A percentile compares a stretch with the other conserved stretches of the same genome.
Evolutionary conservation across 2,329 filamentous ascomycete species (phyloP).

Genomic region (Aspergillus ustus): DNA sequence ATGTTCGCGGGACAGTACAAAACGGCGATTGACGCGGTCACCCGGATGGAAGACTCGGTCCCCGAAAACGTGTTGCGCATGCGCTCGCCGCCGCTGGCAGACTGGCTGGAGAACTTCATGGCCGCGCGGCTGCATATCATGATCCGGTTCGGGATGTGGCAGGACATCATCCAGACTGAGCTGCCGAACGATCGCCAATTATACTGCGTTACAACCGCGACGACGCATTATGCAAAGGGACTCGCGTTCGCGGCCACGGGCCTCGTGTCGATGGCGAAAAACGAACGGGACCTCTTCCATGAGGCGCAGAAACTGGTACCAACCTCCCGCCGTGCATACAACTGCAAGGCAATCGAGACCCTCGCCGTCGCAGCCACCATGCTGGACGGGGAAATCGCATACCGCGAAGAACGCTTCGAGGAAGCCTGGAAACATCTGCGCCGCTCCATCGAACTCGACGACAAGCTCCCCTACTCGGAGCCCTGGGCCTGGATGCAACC

Average conservation of each 20-base stretch:
- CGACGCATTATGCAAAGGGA: constrained; percentile 70
- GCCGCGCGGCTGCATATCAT: constrained; percentile 70
- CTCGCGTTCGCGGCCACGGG: constrained; percentile 67
- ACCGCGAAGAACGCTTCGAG: constrained; percentile 64
- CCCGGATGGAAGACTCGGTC: constrained; percentile 64
- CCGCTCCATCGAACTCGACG: constrained; percentile 63
- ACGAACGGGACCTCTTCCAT: constrained; percentile 57
- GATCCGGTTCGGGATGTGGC: constrained; percentile 75
- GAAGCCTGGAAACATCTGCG: constrained; percentile 64
- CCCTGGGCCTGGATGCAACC: constrained; percentile 84
- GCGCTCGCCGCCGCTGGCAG: constrained; percentile 73
- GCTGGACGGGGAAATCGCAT: constrained; percentile 75
- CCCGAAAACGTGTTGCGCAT: constrained; percentile 67
- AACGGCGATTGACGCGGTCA: constrained; percentile 65
- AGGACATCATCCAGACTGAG: constrained; percentile 62
- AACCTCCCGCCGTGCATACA: constrained; percentile 67
- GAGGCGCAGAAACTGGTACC: constrained; percentile 59
- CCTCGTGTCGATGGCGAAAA: constrained; percentile 57
- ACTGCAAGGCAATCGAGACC: constrained; percentile 68
- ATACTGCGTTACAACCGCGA: constrained; percentile 72
- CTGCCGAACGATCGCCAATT: constrained; percentile 63
- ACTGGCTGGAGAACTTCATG: constrained; percentile 75
- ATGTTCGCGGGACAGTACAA: constrained; percentile 74
- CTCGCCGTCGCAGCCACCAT: constrained; percentile 66
- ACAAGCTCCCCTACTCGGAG: constrained; percentile 70